phyloP scores from a whole-genome alignment of 441 rosid species.

The Macaranga tanarius region DNA sequence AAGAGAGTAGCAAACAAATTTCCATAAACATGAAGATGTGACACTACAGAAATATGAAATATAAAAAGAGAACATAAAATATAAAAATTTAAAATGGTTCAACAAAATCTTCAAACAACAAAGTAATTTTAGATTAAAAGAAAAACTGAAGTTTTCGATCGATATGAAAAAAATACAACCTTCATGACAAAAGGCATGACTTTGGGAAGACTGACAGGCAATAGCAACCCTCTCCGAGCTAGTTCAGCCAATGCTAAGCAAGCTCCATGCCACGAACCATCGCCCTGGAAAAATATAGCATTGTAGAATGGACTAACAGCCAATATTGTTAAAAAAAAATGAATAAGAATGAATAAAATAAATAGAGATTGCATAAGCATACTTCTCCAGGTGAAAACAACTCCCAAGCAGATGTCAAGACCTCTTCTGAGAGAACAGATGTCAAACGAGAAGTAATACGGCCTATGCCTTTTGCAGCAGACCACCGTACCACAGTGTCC shows the following conservation, averaged over 20 bases:
- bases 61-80: background rate
- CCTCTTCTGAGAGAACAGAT: slow-evolving; percentile 79
- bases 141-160: background rate
- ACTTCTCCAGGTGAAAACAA: slow-evolving; percentile 93
- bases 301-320: slow-evolving; percentile 17
- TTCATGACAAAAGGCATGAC: slow-evolving; percentile 83
- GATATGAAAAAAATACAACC: slow-evolving; percentile 41
- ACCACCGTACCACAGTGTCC: slow-evolving; percentile 99
- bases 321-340: slow-evolving; percentile 7
- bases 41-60: background rate
- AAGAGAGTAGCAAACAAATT: background rate
- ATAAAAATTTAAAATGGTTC: background rate
- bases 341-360: background rate
- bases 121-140: background rate
- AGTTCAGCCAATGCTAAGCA: slow-evolving; percentile 96
- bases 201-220: slow-evolving; percentile 83
- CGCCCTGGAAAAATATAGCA: slow-evolving; percentile 61
- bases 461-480: slow-evolving; percentile 98
- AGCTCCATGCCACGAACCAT: slow-evolving; percentile 99
- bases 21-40: background rate
- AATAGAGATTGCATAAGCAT: slow-evolving; percentile 27
- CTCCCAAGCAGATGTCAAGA: slow-evolving; percentile 80
- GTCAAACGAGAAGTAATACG: slow-evolving; percentile 85
- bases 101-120: background rate
- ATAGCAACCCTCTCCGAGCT: slow-evolving; percentile 90